A percentile compares a stretch with the other conserved stretches of the same genome.
phyloP scores from a whole-genome alignment of 257 asterid species.

The Forsythia viridissima region DNA sequence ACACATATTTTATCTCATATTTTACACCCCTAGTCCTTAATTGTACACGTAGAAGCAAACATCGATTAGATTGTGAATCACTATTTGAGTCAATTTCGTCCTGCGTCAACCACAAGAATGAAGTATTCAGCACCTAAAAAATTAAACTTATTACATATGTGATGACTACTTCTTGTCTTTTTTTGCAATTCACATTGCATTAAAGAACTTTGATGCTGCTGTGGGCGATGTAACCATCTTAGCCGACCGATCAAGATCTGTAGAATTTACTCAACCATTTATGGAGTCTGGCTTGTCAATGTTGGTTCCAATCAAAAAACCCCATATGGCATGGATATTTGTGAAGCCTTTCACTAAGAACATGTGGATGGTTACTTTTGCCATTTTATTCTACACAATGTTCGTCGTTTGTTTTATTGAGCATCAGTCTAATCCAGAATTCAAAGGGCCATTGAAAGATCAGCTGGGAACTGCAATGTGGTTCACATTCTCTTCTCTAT shows the following conservation, averaged over 20 bases:
- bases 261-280: slow-evolving; percentile 45
- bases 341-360: slow-evolving; percentile 35
- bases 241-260: slow-evolving; percentile 28
- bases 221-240: slow-evolving; percentile 41
- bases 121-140: background rate
- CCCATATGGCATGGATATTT: slow-evolving; percentile 31
- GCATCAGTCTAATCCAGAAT: slow-evolving; percentile 36
- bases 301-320: slow-evolving; percentile 31
- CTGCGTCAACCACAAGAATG: background rate
- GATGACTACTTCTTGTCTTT: background rate
- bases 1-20: too few species aligned
- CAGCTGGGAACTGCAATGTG: slow-evolving; percentile 42
- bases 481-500: slow-evolving; percentile 48
- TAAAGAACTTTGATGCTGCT: slow-evolving; percentile 28
- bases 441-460: slow-evolving; percentile 32
- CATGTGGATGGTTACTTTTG: slow-evolving; percentile 39
- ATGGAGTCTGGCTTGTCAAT: slow-evolving; percentile 45
- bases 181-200: background rate
- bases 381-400: slow-evolving; percentile 37
- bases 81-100: too few species aligned
- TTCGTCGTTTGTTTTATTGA: slow-evolving; percentile 43
- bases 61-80: too few species aligned
- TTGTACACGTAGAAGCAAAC: too few species aligned
- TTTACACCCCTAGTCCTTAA: too few species aligned
- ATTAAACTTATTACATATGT: background rate